These are phyloP conservation scores for Teratosphaeria nubilosa DNA, from an alignment of 2,329 filamentous ascomycete genomes.

Conservation along the genomic window DNA sequence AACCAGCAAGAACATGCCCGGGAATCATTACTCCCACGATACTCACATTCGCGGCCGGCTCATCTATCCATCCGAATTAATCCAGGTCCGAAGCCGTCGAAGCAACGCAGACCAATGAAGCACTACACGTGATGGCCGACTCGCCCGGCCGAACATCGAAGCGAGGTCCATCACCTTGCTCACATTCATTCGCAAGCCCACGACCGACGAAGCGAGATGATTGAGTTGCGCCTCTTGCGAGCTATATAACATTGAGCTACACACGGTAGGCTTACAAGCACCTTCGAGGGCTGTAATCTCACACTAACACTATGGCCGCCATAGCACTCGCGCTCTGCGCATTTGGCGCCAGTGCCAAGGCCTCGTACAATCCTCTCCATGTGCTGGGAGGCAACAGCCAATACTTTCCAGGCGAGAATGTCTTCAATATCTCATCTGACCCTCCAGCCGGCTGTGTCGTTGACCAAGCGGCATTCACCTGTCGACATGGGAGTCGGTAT, in stretches of 20 bases:
- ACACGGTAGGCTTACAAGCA: too few relatives aligned
- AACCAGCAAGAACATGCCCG: too few relatives aligned
- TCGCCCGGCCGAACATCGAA: not conserved
- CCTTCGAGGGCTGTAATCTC: too few relatives aligned
- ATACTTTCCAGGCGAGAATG: constrained; percentile 43
- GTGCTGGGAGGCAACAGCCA: constrained; percentile 32
- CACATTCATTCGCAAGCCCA: too few relatives aligned
- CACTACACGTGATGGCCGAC: not conserved
- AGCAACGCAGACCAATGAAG: not conserved
- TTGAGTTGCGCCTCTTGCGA: too few relatives aligned
- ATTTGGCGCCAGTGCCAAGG: not conserved
- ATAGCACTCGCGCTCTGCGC: not conserved
- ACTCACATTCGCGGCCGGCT: too few relatives aligned
- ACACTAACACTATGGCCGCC: not conserved
- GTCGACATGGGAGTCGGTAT: constrained; percentile 53
- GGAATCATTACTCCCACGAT: too few relatives aligned
- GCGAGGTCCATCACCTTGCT: too few relatives aligned
- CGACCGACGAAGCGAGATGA: too few relatives aligned
- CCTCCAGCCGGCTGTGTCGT: constrained; percentile 49
- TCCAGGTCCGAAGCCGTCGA: not conserved
- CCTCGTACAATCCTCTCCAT: constrained; percentile 20
- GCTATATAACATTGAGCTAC: too few relatives aligned
- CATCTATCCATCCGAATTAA: too few relatives aligned
- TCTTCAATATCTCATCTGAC: constrained; percentile 44
- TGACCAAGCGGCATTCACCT: constrained; percentile 50